Conservation (phyloP, 805 yeast genomes). For the Ogataea wickerhamii region DNA sequence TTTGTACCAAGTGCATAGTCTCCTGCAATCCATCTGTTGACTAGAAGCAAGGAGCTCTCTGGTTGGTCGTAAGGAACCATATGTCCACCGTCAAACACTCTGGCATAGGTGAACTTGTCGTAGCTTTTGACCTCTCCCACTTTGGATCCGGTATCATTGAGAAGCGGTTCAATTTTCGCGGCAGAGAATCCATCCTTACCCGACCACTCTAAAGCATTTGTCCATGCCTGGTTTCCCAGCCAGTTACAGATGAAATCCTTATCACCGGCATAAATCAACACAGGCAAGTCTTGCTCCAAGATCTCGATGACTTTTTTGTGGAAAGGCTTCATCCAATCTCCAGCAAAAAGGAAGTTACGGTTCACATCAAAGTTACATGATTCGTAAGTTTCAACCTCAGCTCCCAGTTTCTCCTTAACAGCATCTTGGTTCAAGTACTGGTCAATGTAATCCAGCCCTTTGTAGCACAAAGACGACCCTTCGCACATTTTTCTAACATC, state of each 20-base stretch:
- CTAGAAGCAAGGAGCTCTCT: slow-evolving; percentile 61
- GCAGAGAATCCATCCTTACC: slow-evolving; percentile 33
- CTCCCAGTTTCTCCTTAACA: slow-evolving; percentile 58
- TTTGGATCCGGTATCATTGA: slow-evolving; percentile 33
- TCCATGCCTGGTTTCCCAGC: slow-evolving; percentile 87
- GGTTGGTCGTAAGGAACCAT: slow-evolving; percentile 93
- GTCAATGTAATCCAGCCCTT: slow-evolving; percentile 45
- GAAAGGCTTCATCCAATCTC: slow-evolving; percentile 68
- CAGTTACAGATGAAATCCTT: slow-evolving; percentile 91
- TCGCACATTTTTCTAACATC: slow-evolving; percentile 57
- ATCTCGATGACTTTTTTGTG: slow-evolving; percentile 53
- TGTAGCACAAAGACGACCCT: slow-evolving; percentile 52
- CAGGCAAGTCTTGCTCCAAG: slow-evolving; percentile 69
- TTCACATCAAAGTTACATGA: slow-evolving; percentile 51
- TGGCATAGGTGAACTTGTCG: slow-evolving; percentile 68
- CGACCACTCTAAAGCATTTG: slow-evolving; percentile 64
- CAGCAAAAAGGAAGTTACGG: slow-evolving; percentile 49
- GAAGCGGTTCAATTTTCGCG: slow-evolving; percentile 25
- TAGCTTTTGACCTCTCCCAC: slow-evolving; percentile 76
- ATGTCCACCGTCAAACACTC: slow-evolving; percentile 83
- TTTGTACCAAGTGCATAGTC: slow-evolving; percentile 38
- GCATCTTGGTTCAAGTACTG: slow-evolving; percentile 49
- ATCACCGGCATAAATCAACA: slow-evolving; percentile 90
- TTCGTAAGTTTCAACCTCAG: slow-evolving; percentile 45
- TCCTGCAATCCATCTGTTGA: slow-evolving; percentile 72